Base-by-base conservation (phyloP, 148 eudicot genomes). In the Rhododendron griersonianum region DNA sequence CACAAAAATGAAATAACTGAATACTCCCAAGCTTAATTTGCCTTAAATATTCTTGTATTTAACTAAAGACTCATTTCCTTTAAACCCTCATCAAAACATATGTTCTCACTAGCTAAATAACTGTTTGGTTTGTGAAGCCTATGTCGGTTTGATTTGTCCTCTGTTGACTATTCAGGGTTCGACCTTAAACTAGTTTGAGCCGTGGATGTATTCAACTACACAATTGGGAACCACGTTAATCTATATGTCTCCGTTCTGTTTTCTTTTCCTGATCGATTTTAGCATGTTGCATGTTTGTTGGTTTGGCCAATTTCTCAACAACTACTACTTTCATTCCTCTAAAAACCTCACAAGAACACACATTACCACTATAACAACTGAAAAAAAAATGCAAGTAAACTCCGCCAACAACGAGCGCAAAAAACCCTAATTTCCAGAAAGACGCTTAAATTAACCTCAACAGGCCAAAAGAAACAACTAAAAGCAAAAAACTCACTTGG, bases 401-500 rank as follows among this genome's bases (percentile, higher is more conserved):
- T 69, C 69, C 28, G 23, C 0, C 13, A 67, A 51, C 3, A 23
- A n/a, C 1, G 15, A 33, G 5, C 0, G 44, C 44, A 18, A 7
- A 35, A 75, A 39, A 37, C 47, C 47, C 79, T 75, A 75, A 75
- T 39, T 75, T 37, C 18, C 18, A 3, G 76, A 30, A 25, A 71
- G 7, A 71, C 2, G 18, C 23, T 7, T 15, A 75, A 75, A 75
- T 37, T 18, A 35, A 75, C 7, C 11, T 18, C 18, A 18, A 75
- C 33, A 23, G 19, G 53, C 59, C 67, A 6, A 15, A 23, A 1
- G 16, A 13, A 44, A 59, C 37, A 11, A 35, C 23, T 3, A 67
- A 6, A 9, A 3, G 11, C 39, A 21, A 61, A 23, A 61, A 25
- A 1, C 92, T 53, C 89, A 92, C 94, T 89, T 35, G 96, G 95